Percentiles rank a stretch among this genome's conserved stretches.
These are phyloP conservation scores for Taiozyma sp. DNA, from an alignment of 1,139 yeast genomes.

Conservation along the genomic window DNA sequence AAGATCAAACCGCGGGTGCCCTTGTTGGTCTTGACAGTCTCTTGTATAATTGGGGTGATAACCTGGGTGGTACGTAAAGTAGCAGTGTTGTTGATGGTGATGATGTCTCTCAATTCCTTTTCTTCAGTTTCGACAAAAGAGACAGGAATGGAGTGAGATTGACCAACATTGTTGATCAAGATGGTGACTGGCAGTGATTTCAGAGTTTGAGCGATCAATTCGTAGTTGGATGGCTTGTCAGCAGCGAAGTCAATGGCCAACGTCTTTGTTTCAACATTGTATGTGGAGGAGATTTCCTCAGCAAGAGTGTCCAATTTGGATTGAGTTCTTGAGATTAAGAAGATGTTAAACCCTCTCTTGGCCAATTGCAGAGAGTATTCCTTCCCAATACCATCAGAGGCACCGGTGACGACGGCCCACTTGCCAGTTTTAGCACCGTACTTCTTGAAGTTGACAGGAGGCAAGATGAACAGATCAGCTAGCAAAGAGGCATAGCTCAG, in stretches of 20 bases:
- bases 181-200: conserved; percentile 56
- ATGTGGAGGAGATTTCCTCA: conserved; percentile 55
- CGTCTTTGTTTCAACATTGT: conserved; percentile 57
- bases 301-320: conserved; percentile 69
- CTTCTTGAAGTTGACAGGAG: conserved; percentile 55
- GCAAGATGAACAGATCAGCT: conserved; percentile 58
- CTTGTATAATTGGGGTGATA: conserved; percentile 66
- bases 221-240: conserved; percentile 44
- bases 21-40: conserved; percentile 37
- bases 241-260: conserved; percentile 77
- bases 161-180: conserved; percentile 90
- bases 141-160: conserved; percentile 91
- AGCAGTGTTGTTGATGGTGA: conserved; percentile 81
- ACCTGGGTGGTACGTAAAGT: conserved; percentile 80
- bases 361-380: conserved; percentile 89
- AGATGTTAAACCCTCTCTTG: conserved; percentile 73
- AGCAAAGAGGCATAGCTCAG: conserved; percentile 40
- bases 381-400: conserved; percentile 96
- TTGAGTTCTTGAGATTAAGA: conserved; percentile 79
- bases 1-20: conserved; percentile 65
- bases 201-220: conserved; percentile 43
- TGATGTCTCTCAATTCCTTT: conserved; percentile 69
- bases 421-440: conserved; percentile 59
- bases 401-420: conserved; percentile 96
- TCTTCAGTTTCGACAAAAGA: conserved; percentile 80